These are phyloP conservation scores for Piromyces sp. DNA, from an alignment of 192 early-diverging fungal species.

Conservation along the genomic window DNA sequence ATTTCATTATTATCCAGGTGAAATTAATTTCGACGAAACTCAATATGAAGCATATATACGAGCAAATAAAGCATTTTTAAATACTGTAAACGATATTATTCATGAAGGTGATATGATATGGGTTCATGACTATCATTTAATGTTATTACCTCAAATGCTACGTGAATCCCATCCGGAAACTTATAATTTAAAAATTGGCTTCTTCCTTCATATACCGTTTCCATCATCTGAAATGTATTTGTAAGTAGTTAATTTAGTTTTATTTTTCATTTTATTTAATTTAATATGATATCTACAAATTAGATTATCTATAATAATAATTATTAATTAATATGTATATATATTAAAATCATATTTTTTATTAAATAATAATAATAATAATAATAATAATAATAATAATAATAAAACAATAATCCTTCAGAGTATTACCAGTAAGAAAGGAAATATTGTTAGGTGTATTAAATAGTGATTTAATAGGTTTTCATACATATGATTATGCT, in stretches of 20 bases:
- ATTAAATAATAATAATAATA: too few species aligned
- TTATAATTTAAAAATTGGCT: conserved; percentile 73
- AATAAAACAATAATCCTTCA: too few species aligned
- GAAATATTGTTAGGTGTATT: conserved; percentile 91
- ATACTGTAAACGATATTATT: conserved; percentile 60
- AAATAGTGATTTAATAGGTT: conserved; percentile 82
- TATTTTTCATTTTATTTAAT: too few species aligned
- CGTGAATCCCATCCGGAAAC: conserved; percentile 55
- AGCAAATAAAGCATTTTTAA: conserved; percentile 81
- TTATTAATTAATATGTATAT: too few species aligned
- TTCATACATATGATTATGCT: conserved; percentile 70
- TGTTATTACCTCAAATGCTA: conserved; percentile 78
- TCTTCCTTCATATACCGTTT: conserved; percentile 94
- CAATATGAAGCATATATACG: conserved; percentile 89
- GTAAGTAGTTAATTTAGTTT: too few species aligned
- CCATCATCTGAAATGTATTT: conserved; percentile 89
- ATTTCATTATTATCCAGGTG: conserved; percentile 98
- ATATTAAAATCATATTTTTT: too few species aligned
- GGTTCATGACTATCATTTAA: conserved; percentile 96
- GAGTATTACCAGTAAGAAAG: conserved; percentile 84
- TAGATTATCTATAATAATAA: too few species aligned
- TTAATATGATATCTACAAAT: too few species aligned
- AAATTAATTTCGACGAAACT: conserved; percentile 86
- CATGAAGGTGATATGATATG: conserved; percentile 82
- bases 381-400: too few species aligned